phyloP scores from a whole-genome alignment of 345 rosid species.

The Eucalyptus sp. region DNA sequence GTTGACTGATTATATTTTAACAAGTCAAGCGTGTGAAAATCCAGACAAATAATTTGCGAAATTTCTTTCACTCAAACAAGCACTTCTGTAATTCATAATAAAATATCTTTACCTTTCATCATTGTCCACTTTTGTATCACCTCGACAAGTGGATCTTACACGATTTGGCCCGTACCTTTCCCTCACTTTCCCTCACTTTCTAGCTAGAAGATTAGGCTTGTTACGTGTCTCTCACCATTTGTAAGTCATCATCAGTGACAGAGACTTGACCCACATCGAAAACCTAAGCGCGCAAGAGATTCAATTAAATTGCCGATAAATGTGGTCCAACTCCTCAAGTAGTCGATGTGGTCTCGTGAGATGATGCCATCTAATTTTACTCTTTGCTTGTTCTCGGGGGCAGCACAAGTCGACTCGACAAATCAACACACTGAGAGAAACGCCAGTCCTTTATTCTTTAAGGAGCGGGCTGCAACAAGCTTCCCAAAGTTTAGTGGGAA shows the following conservation, averaged over 20 bases:
- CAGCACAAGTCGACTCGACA: background rate
- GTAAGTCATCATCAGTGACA: background rate
- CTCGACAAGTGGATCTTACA: background rate
- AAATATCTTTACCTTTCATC: background rate
- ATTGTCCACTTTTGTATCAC: background rate
- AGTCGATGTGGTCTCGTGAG: background rate
- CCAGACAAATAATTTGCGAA: background rate
- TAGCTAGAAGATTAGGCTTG: background rate
- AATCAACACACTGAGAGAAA: background rate
- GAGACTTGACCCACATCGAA: background rate
- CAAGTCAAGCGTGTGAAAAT: background rate
- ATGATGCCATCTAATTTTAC: background rate
- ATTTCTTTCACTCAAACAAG: background rate
- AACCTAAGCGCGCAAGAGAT: background rate
- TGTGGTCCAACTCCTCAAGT: background rate
- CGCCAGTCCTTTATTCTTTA: background rate
- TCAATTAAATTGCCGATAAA: background rate
- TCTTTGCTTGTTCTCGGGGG: background rate
- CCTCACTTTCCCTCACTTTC: no score
- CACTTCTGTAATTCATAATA: background rate
- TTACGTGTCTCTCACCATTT: background rate
- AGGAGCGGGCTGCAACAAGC: background rate
- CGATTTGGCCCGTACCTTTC: background rate
- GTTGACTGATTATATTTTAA: background rate
- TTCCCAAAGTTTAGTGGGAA: background rate